Percentiles rank a stretch among this genome's conserved stretches.
Conservation (phyloP, 331 rosid species). For the Malus hybrid region DNA sequence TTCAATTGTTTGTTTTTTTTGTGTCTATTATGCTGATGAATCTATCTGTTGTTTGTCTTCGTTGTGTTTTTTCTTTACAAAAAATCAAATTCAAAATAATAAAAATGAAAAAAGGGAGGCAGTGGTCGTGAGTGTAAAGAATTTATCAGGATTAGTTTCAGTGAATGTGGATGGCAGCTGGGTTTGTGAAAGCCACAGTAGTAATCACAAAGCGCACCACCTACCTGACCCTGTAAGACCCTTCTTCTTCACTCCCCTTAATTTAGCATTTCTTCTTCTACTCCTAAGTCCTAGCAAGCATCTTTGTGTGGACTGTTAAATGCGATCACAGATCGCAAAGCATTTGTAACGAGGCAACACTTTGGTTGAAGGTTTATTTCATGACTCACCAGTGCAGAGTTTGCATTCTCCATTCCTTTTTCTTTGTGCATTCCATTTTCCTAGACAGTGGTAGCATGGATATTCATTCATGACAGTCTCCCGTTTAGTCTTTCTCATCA, state of each 20-base stretch:
- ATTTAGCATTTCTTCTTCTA: background rate
- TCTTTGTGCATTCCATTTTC: background rate
- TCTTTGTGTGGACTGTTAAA: background rate
- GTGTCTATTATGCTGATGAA: background rate
- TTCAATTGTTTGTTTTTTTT: too few relatives aligned
- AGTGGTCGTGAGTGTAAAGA: constrained; percentile 60
- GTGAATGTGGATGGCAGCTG: constrained; percentile 56
- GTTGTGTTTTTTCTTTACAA: background rate
- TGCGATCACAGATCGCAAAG: background rate
- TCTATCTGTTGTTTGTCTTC: background rate
- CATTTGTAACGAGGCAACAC: background rate
- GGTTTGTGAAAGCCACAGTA: constrained; percentile 44
- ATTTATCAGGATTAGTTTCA: constrained; percentile 54
- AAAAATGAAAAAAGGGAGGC: constrained; percentile 40
- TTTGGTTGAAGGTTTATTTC: background rate
- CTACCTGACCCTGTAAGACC: constrained; percentile 64
- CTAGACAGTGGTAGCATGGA: background rate
- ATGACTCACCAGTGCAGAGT: background rate
- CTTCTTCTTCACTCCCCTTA: background rate
- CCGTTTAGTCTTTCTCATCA: background rate
- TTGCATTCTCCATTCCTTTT: background rate
- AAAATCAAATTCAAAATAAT: background rate
- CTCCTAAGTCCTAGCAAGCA: background rate
- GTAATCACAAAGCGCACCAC: constrained; percentile 37
- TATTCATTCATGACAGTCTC: background rate